Percentiles rank a stretch among this genome's conserved stretches.
Conservation (phyloP, 768 basidiomycete genomes). For the Russula sp. region DNA sequence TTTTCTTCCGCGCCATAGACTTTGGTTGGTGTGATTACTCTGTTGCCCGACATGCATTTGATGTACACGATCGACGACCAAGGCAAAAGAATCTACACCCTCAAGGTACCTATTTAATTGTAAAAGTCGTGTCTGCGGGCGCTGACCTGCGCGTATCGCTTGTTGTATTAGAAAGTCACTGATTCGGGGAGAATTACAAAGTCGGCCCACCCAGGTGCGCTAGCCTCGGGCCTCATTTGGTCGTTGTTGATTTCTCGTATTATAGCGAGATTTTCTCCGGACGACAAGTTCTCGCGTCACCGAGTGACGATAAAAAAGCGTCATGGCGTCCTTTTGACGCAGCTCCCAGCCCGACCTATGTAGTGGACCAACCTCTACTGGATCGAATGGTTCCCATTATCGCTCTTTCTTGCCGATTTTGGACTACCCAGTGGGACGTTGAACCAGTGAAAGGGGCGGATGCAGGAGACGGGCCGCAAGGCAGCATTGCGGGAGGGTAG, state of each 20-base stretch:
- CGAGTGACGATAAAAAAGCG: constrained; percentile 97
- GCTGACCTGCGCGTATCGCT: constrained; percentile 2
- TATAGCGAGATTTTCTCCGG: constrained; percentile 95
- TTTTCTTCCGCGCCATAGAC: not conserved
- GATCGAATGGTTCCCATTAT: not conserved
- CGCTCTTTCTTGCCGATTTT: not conserved
- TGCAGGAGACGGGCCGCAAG: not conserved
- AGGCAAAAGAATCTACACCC: constrained; percentile 84
- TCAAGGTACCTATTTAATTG: constrained; percentile 57
- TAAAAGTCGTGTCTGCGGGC: not conserved
- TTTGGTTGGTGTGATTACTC: not conserved
- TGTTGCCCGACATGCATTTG: constrained; percentile 71
- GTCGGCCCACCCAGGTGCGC: constrained; percentile 92
- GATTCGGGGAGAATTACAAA: constrained; percentile 79
- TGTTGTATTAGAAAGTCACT: constrained; percentile 65
- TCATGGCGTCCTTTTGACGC: constrained; percentile 82
- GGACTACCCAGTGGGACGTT: not conserved
- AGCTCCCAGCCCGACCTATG: constrained; percentile 83
- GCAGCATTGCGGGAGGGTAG: constrained; percentile 1
- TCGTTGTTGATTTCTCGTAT: not conserved
- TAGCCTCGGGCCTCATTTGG: not conserved
- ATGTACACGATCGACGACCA: constrained; percentile 84
- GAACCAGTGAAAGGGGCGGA: not conserved
- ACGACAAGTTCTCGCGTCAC: constrained; percentile 98
- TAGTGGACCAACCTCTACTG: constrained; percentile 31